Conservation (phyloP, 2,329 filamentous ascomycete species). For the Onygenales sp. region DNA sequence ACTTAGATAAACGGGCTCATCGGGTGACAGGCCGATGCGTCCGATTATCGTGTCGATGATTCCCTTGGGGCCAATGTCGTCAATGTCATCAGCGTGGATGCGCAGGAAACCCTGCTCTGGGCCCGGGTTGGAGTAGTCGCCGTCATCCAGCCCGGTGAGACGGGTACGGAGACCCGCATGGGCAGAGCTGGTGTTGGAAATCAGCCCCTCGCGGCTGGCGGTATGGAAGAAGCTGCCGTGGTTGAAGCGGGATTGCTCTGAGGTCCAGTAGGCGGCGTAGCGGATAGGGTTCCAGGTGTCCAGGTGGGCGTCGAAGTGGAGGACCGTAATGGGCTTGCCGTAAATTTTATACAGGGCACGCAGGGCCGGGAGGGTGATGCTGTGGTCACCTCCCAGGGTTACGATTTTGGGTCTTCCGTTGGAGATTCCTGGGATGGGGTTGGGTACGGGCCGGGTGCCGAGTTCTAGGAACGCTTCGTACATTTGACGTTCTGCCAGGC, state of each 20-base stretch:
- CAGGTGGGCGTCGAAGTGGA: slow-evolving; percentile 71
- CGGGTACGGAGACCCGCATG: slow-evolving; percentile 77
- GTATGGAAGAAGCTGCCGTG: slow-evolving; percentile 92
- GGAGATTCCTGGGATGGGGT: slow-evolving; percentile 22
- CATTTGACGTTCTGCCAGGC: slow-evolving; percentile 73
- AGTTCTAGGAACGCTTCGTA: slow-evolving; percentile 68
- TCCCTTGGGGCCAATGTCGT: slow-evolving; percentile 65
- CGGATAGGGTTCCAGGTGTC: slow-evolving; percentile 75
- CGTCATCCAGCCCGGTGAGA: slow-evolving; percentile 55
- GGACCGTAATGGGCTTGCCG: slow-evolving; percentile 54
- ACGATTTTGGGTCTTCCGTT: slow-evolving; percentile 46
- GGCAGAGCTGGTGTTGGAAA: slow-evolving; percentile 63
- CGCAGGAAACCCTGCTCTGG: slow-evolving; percentile 68
- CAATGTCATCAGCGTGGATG: slow-evolving; percentile 77
- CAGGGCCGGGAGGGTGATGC: slow-evolving; percentile 59
- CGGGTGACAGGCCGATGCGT: slow-evolving; percentile 53
- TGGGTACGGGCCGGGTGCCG: slow-evolving; percentile 33
- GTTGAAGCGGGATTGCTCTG: slow-evolving; percentile 65
- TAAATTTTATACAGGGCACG: slow-evolving; percentile 56
- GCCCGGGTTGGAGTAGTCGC: slow-evolving; percentile 60
- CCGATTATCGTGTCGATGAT: slow-evolving; percentile 62
- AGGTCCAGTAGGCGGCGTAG: slow-evolving; percentile 68
- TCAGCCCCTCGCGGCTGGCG: slow-evolving; percentile 68
- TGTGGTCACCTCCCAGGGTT: slow-evolving; percentile 66
- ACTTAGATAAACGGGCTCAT: slow-evolving; percentile 70